Conservation (phyloP, 257 asterid species). For the Schizonepeta tenuifolia region DNA sequence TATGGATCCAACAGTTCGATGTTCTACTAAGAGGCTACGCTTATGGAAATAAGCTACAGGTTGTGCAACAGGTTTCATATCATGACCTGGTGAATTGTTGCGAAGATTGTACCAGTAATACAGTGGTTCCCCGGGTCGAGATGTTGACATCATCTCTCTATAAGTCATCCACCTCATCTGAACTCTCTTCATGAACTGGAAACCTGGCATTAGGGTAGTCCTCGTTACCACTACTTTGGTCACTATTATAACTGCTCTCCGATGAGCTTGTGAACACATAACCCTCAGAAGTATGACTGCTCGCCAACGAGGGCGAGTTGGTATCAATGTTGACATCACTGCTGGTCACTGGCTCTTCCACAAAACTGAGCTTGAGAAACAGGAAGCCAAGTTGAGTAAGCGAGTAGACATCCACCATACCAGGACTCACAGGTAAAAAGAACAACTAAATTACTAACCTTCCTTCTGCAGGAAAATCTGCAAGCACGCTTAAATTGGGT, state of each 20-base stretch:
- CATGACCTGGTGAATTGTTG: neutral
- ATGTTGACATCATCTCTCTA: slow-evolving; percentile 22
- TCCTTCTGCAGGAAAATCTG: slow-evolving; percentile 74
- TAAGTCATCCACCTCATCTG: slow-evolving; percentile 57
- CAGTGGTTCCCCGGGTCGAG: slow-evolving; percentile 18
- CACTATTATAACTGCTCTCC: slow-evolving; percentile 60
- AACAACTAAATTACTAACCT: slow-evolving; percentile 45
- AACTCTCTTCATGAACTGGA: slow-evolving; percentile 50
- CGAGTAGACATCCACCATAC: slow-evolving; percentile 3
- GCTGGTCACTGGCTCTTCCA: slow-evolving; percentile 46
- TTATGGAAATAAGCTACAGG: neutral
- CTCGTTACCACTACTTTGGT: slow-evolving; percentile 63
- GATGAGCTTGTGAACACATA: slow-evolving; percentile 41
- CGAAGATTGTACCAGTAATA: slow-evolving; percentile 31
- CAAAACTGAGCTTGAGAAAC: slow-evolving; percentile 41
- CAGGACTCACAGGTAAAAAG: slow-evolving; percentile 8
- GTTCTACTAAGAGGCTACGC: neutral
- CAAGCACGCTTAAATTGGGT: slow-evolving; percentile 60
- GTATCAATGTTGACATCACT: slow-evolving; percentile 46
- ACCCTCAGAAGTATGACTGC: slow-evolving; percentile 51
- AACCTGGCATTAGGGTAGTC: slow-evolving; percentile 43
- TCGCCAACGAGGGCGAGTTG: slow-evolving; percentile 45
- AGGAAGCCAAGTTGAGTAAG: slow-evolving; percentile 12
- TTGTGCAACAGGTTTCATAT: neutral
- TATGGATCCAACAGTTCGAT: slow-evolving; percentile 1